These are phyloP conservation scores for Hortiboletus rubellus DNA, from an alignment of 1,284 basidiomycete species.

Conservation along the genomic window DNA sequence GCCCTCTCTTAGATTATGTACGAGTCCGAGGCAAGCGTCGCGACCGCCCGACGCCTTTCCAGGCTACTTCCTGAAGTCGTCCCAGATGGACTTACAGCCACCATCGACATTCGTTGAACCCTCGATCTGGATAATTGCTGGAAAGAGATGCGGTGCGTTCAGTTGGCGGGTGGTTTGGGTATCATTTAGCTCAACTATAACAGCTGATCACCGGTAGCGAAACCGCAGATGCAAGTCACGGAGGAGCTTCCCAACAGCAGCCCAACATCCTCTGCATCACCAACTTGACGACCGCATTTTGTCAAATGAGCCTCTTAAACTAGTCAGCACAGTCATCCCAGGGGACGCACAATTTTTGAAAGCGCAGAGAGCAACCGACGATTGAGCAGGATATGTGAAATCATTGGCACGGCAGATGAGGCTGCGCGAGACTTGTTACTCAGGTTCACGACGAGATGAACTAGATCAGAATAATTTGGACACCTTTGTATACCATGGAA, in stretches of 20 bases:
- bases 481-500: not conserved
- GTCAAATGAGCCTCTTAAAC: not conserved
- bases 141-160: not conserved
- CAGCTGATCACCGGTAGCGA: conserved; percentile 13
- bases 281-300: not conserved
- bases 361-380: conserved; percentile 3
- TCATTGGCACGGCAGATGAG: not conserved
- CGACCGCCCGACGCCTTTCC: conserved; percentile 67
- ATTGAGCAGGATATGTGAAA: not conserved
- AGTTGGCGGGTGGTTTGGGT: not conserved
- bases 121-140: conserved; percentile 69
- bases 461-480: not conserved
- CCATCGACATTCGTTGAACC: conserved; percentile 58
- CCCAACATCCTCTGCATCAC: conserved; percentile 1
- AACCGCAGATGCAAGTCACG: conserved; percentile 16
- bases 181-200: not conserved
- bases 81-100: conserved; percentile 72
- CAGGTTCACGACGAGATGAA: not conserved
- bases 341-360: not conserved
- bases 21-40: conserved; percentile 66
- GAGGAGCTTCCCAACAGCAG: conserved; percentile 3
- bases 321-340: not conserved
- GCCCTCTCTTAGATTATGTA: conserved; percentile 70
- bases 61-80: conserved; percentile 65
- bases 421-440: not conserved